Base-by-base conservation (phyloP, 2,329 filamentous ascomycete species). In the Hypoxylon sp. region DNA sequence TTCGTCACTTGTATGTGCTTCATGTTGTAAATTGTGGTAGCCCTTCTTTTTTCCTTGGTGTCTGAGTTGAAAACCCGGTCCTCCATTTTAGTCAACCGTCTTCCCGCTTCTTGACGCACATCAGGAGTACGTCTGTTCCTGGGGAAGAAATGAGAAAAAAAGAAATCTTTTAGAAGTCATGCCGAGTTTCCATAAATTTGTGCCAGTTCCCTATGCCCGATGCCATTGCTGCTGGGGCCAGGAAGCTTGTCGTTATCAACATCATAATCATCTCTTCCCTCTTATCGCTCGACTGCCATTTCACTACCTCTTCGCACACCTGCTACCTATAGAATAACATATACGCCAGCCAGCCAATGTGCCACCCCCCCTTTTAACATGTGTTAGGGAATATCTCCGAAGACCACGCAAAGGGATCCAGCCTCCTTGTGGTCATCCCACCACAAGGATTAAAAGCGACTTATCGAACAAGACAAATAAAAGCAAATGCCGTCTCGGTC, bases 401-500 rank as follows among this genome's bases (percentile, higher is more conserved):
- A 64, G 61, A 59, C 56, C 63, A 67, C 59, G 49, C 59, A 51
- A 57, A 52, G 56, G 62, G 57, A 63, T 61, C 64, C 62, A 64
- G 63, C 62, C 64, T 64, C 62, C 68, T 65, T 58, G 63, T 64
- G 63, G 63, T 60, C 57, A 46, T 54, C 21, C 63, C 52, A 63
- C 67, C 66, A 64, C 67, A 66, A 63, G 64, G 63, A 63, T 55
- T n/a, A 25, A 63, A 65, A 64, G 63, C 60, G 67, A 67, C 63
- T 66, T 68, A 67, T 68, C 61, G 68, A 70, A 70, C 66, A 70
- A 69, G 65, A 69, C 66, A 67, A 67, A 68, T 66, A 70, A 68
- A 71, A 75, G 73, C 71, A 73, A 74, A 74, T 73, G 74, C 73
- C 73, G 72, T 76, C 71, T 75, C 70, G 71, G 71, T 75, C 74